Evolutionary conservation across 2,329 filamentous ascomycete genomes (phyloP).

Genomic region (Cordyceps javanica): DNA sequence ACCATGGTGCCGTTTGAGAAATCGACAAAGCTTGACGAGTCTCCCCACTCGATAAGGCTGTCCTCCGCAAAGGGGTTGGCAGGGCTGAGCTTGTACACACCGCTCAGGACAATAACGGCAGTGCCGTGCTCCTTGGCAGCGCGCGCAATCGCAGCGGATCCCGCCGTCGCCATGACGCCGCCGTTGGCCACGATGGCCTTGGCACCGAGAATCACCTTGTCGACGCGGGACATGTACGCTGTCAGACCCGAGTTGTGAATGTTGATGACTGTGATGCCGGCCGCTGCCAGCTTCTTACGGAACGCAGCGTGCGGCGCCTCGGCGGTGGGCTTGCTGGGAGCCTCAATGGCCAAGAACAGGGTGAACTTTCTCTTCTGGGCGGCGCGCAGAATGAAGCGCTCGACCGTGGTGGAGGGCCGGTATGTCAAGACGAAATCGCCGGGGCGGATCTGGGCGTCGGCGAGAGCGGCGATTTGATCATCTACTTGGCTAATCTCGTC

Average conservation of each 20-base stretch:
- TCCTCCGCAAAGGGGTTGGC: constrained; percentile 81
- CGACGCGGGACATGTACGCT: constrained; percentile 90
- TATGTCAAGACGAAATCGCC: constrained; percentile 90
- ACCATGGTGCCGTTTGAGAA: constrained; percentile 78
- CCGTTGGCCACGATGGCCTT: constrained; percentile 86
- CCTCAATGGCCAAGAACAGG: constrained; percentile 72
- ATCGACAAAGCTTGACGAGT: constrained; percentile 67
- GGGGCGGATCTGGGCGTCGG: constrained; percentile 86
- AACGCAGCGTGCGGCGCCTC: constrained; percentile 48
- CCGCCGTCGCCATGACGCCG: constrained; percentile 74
- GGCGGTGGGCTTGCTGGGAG: constrained; percentile 28
- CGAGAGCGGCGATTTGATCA: constrained; percentile 83
- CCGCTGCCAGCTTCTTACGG: constrained; percentile 69
- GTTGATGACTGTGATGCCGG: constrained; percentile 75
- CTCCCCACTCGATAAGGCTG: constrained; percentile 78
- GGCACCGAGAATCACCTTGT: constrained; percentile 89
- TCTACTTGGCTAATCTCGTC: constrained; percentile 92
- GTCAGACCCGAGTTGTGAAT: constrained; percentile 82
- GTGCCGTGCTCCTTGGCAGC: constrained; percentile 78
- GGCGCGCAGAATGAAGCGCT: constrained; percentile 82
- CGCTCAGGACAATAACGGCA: constrained; percentile 81
- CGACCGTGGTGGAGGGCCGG: constrained; percentile 77
- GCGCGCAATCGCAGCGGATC: constrained; percentile 75
- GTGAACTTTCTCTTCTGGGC: constrained; percentile 89
- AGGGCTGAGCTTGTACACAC: constrained; percentile 90